A percentile compares a stretch with the other conserved stretches of the same genome.
Evolutionary conservation across 257 asterid genomes (phyloP).

Genomic region (Nicotiana tomentosiformis): DNA sequence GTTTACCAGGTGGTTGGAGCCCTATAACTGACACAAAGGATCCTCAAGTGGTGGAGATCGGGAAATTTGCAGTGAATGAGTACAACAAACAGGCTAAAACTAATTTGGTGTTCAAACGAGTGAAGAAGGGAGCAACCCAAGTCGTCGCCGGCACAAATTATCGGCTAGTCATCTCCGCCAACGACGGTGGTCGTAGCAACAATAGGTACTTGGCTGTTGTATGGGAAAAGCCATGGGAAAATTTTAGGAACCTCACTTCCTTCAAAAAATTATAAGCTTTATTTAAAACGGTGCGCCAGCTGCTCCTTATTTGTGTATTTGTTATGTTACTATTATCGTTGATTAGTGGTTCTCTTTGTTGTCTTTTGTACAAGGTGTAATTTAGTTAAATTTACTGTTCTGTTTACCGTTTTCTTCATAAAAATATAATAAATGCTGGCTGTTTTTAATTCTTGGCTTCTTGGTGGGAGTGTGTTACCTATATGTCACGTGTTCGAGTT

Average conservation of each 20-base stretch:
- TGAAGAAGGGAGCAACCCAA: slow-evolving; percentile 28
- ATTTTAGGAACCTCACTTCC: slow-evolving; percentile 22
- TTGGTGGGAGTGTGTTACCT: no score
- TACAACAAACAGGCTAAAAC: slow-evolving; percentile 22
- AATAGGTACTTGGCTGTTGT: slow-evolving; percentile 30
- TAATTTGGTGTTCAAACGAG: slow-evolving; percentile 18
- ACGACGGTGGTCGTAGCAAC: slow-evolving; percentile 9
- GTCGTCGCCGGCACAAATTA: slow-evolving; percentile 38
- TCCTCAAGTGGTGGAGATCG: slow-evolving; percentile 21
- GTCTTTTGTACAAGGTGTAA: neutral
- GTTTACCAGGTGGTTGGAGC: slow-evolving; percentile 15
- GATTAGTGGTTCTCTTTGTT: neutral
- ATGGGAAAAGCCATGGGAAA: slow-evolving; percentile 17
- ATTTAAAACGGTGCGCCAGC: no score
- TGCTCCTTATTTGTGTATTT: neutral
- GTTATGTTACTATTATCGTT: neutral
- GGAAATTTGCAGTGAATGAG: slow-evolving; percentile 34
- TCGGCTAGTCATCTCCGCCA: slow-evolving; percentile 24
- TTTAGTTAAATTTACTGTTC: neutral
- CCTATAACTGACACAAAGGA: slow-evolving; percentile 21
- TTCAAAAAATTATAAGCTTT: slow-evolving; percentile 11
- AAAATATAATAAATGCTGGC: neutral
- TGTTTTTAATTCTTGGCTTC: neutral
- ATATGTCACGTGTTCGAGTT: no score
- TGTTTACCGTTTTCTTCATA: neutral